A percentile compares a stretch with the other conserved stretches of the same genome.
Conservation (phyloP, 2,329 filamentous ascomycete species). For the Ascochyta viciae-villosae region DNA sequence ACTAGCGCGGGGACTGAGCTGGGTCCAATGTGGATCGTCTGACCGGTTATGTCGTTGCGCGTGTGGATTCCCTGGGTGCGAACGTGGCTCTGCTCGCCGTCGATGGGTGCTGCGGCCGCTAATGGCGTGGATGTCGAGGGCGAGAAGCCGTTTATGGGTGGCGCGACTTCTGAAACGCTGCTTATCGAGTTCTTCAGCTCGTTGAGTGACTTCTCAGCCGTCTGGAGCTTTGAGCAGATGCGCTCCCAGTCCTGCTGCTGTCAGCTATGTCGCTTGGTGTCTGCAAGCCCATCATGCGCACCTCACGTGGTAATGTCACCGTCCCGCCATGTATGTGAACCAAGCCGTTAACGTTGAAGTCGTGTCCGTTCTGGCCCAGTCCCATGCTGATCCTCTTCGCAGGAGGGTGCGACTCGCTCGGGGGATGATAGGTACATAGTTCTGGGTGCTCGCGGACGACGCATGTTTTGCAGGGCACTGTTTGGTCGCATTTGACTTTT, state of each 20-base stretch:
- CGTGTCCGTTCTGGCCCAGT: slow-evolving; percentile 44
- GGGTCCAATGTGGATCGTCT: slow-evolving; percentile 67
- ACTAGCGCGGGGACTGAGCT: slow-evolving; percentile 69
- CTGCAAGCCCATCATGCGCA: slow-evolving; percentile 20
- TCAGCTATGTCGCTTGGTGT: slow-evolving; percentile 22
- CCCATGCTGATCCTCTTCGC: slow-evolving; percentile 48
- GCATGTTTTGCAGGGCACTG: slow-evolving; percentile 58
- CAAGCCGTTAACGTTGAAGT: slow-evolving; percentile 47
- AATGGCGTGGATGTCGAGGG: slow-evolving; percentile 41
- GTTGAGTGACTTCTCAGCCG: slow-evolving; percentile 55
- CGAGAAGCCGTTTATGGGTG: slow-evolving; percentile 44
- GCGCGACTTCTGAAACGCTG: slow-evolving; percentile 46
- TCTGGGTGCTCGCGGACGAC: slow-evolving; percentile 60
- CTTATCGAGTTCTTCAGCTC: slow-evolving; percentile 53
- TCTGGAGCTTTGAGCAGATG: slow-evolving; percentile 57
- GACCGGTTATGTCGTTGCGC: slow-evolving; percentile 64
- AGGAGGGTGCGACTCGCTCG: slow-evolving; percentile 49
- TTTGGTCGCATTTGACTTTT: slow-evolving; percentile 57
- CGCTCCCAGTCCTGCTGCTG: slow-evolving; percentile 54
- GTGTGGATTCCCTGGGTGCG: slow-evolving; percentile 66
- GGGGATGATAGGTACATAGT: slow-evolving; percentile 54
- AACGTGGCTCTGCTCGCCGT: slow-evolving; percentile 50
- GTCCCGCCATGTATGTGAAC: slow-evolving; percentile 50
- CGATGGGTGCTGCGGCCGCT: slow-evolving; percentile 44
- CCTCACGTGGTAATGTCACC: slow-evolving; percentile 50